Percentiles rank a stretch among this genome's conserved stretches.
phyloP scores from a whole-genome alignment of 768 basidiomycete genomes.

The Dendrothele bispora region DNA sequence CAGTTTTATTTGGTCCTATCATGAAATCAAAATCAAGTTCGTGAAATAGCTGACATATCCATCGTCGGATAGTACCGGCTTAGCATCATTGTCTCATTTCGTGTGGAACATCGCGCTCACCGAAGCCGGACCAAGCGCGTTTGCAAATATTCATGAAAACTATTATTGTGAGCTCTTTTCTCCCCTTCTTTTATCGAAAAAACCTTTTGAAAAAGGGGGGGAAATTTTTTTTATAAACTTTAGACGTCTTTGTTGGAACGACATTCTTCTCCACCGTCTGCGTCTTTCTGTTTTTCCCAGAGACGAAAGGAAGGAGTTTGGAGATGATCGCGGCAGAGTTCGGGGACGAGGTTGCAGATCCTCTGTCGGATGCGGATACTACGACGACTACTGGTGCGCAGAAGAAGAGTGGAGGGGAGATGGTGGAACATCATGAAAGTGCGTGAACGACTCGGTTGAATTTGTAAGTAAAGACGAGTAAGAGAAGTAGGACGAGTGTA shows the following conservation, averaged over 20 bases:
- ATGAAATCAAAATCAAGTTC: too few relatives aligned
- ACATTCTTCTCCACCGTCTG: conserved; percentile 7
- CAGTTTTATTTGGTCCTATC: too few relatives aligned
- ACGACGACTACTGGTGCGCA: too few relatives aligned
- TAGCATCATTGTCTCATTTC: conserved; percentile 5
- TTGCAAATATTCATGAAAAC: conserved; percentile 4
- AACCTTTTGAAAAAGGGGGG: background rate
- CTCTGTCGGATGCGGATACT: too few relatives aligned
- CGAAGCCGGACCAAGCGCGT: conserved; percentile 8
- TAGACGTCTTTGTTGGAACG: conserved; percentile 7
- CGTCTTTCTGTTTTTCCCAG: conserved; percentile 5
- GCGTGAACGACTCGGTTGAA: too few relatives aligned
- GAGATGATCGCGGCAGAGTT: conserved; percentile 7
- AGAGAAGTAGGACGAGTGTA: too few relatives aligned
- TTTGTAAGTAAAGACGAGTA: too few relatives aligned
- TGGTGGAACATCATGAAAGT: too few relatives aligned
- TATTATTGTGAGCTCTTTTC: conserved; percentile 2
- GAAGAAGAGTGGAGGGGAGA: too few relatives aligned
- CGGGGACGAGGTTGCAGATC: conserved; percentile 4
- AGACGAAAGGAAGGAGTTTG: background rate
- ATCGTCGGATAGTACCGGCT: background rate
- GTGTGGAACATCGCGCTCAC: conserved; percentile 9
- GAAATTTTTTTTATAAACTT: background rate
- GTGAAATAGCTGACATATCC: background rate
- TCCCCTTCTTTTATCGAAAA: background rate